phyloP scores from a whole-genome alignment of 2,329 filamentous ascomycete species.

The Bipolaris zeicola region DNA sequence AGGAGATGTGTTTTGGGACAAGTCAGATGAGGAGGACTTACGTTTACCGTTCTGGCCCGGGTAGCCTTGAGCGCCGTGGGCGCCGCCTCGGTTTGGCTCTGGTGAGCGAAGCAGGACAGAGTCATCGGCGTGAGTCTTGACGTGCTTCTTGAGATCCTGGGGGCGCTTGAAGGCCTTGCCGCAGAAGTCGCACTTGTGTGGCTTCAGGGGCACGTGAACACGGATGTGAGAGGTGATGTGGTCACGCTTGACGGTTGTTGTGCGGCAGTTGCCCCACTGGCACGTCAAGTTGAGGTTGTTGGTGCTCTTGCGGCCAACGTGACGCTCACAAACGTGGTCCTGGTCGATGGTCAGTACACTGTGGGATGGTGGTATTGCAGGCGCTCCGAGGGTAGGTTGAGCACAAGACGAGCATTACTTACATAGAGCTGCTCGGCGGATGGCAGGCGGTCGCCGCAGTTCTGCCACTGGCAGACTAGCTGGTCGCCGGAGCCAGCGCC shows the following conservation, averaged over 20 bases:
- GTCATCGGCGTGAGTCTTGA: constrained; percentile 98
- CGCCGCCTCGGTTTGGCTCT: constrained; percentile 59
- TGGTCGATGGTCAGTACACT: constrained; percentile 49
- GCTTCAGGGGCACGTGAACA: constrained; percentile 97
- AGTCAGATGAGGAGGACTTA: constrained; percentile 35
- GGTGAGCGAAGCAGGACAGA: constrained; percentile 74
- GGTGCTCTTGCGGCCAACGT: constrained; percentile 98
- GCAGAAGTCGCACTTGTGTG: constrained; percentile 98
- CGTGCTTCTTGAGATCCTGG: constrained; percentile 98
- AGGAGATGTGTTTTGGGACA: not conserved
- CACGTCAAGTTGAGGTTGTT: constrained; percentile 98
- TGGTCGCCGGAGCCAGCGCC: constrained; percentile 48
- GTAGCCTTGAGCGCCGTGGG: constrained; percentile 44
- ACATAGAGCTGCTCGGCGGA: constrained; percentile 68
- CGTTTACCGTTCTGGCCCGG: constrained; percentile 47
- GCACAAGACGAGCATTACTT: constrained; percentile 38
- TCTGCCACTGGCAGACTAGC: constrained; percentile 65
- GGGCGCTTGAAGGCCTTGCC: constrained; percentile 99
- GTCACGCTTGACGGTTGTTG: constrained; percentile 96
- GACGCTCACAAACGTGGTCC: constrained; percentile 98
- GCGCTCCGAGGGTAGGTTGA: not conserved
- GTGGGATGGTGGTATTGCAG: not conserved
- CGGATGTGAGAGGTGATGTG: constrained; percentile 99
- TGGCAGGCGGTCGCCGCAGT: constrained; percentile 64
- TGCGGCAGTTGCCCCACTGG: constrained; percentile 95